Evolutionary conservation across 768 basidiomycete species (phyloP), one percentile per base, ranked within the genome.

Genomic region (Xerocomus spinulosus): DNA sequence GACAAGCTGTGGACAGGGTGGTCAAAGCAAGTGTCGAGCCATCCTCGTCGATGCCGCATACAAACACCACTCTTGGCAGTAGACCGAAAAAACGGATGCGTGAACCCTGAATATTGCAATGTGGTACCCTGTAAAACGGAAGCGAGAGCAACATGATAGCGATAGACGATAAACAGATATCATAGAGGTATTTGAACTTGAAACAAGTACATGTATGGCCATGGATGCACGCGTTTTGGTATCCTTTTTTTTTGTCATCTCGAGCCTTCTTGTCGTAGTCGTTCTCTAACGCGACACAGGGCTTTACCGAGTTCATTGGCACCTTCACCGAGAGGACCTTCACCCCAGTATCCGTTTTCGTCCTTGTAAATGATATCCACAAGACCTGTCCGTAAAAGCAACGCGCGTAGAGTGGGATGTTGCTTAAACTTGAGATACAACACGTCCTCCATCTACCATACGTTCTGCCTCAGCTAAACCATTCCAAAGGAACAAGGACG

Each of bases 401-500:
- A 57, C 18, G 50, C 49, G 29, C 80, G 77, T 45, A 91, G 62
- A 17, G 40, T 15, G 0, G 76, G 68, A 58, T 92, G 85, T 68
- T 91, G 88, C 40, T 68, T 74, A 56, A 91, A 83, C 60, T 92
- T 92, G 51, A 73, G 57, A 51, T 74, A 74, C 41, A 89, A 55
- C 29, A 83, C 85, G 8, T 83, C 78, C 35, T 84, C 79, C 80
- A 87, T 79, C 86, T 87, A 24, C 9, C 33, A 15, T 20, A n/a
- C n/a, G n/a, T n/a, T 8, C 40, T 17, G 9, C 15, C 13, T 50
- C 39, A 49, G 39, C 26, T 45, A 18, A 17, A 9, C 21, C 5
- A 4, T 5, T 33, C 4, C 5, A 5, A 23, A 23, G 33, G 38
- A 37, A 9, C 9, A 7, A 17, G 25, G 2, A 23, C 15, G 10